Evolutionary conservation across 169 alveolate genomes (phyloP).

Genomic region (Plasmodium gallinaceum): DNA sequence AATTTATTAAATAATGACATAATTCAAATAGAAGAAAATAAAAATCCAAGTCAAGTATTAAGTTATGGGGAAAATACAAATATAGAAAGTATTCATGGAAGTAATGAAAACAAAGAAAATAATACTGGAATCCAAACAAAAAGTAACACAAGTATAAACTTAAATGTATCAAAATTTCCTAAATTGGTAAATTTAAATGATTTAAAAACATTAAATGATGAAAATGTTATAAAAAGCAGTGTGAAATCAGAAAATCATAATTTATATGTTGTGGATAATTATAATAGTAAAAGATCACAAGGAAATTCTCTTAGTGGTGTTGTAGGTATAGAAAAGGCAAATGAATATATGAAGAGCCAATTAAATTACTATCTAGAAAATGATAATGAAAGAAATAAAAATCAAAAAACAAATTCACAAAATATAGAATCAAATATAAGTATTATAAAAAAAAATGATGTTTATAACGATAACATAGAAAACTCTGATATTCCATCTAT

Average conservation of each 20-base stretch:
- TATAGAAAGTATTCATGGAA: too few relatives aligned
- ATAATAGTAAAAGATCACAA: not conserved
- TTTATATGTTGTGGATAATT: not conserved
- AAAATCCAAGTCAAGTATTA: not conserved
- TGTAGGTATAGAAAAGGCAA: constrained; percentile 46
- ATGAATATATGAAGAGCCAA: constrained; percentile 56
- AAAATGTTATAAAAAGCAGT: not conserved
- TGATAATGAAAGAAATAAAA: not conserved
- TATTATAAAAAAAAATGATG: too few relatives aligned
- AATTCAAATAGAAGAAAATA: not conserved
- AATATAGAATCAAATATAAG: too few relatives aligned
- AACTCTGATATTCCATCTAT: too few relatives aligned
- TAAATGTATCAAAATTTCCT: not conserved
- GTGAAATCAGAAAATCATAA: not conserved
- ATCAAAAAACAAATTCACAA: not conserved
- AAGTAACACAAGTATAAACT: not conserved
- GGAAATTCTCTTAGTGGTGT: constrained; percentile 22
- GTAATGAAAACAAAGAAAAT: too few relatives aligned
- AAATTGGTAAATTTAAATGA: not conserved
- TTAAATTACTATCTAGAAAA: constrained; percentile 22
- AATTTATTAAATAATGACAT: not conserved
- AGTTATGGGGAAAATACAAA: not conserved
- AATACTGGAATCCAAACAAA: not conserved
- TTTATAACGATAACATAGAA: too few relatives aligned
- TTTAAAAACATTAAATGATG: not conserved